phyloP scores from a whole-genome alignment of 2,329 filamentous ascomycete species.

The Helotiales sp. region DNA sequence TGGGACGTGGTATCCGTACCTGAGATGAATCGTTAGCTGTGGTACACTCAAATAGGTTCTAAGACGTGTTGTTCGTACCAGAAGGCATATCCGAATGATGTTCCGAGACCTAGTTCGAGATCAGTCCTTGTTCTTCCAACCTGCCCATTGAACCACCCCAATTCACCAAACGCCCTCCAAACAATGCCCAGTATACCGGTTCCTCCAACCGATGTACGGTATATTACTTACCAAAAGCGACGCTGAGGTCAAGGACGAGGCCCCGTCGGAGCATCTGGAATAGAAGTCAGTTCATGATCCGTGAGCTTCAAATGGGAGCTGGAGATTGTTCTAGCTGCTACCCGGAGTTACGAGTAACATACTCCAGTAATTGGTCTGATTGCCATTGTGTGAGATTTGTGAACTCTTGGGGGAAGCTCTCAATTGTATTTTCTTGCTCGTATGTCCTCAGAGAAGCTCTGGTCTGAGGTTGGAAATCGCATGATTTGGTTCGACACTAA shows the following conservation, averaged over 20 bases:
- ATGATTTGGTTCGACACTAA: conserved; percentile 23
- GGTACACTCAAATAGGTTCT: background rate
- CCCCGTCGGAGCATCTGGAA: conserved; percentile 61
- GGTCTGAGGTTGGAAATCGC: conserved; percentile 33
- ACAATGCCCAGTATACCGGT: background rate
- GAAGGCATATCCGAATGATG: conserved; percentile 57
- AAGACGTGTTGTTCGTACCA: conserved; percentile 51
- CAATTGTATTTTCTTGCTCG: conserved; percentile 38
- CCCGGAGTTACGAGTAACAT: conserved; percentile 26
- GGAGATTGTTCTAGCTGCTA: background rate
- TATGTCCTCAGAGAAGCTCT: conserved; percentile 16
- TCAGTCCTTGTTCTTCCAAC: conserved; percentile 17
- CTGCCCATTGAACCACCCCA: background rate
- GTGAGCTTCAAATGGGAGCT: conserved; percentile 12
- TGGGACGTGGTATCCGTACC: conserved; percentile 51
- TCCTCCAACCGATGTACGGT: background rate
- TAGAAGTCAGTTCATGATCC: conserved; percentile 38
- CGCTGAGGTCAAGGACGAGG: conserved; percentile 62
- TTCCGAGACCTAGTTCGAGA: conserved; percentile 54
- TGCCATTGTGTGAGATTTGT: conserved; percentile 40
- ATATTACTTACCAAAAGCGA: conserved; percentile 56
- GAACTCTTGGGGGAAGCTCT: conserved; percentile 36
- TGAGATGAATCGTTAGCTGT: conserved; percentile 25
- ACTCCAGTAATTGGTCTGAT: conserved; percentile 47
- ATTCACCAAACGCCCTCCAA: background rate